phyloP scores from a whole-genome alignment of 805 yeast genomes.

The Lachancea sp. region DNA sequence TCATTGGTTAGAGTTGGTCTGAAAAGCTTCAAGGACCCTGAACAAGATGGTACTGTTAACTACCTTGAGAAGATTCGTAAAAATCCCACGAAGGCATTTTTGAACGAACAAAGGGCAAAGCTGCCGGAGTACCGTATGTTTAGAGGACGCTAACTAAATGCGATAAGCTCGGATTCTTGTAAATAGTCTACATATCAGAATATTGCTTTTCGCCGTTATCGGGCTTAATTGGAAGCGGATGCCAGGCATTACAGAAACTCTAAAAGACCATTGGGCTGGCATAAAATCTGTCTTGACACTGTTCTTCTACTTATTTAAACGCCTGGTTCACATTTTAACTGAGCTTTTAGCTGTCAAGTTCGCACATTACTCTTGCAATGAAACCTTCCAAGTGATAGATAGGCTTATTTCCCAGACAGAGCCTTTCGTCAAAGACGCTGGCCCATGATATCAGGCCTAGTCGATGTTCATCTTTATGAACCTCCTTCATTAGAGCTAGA shows the following conservation, averaged over 20 bases:
- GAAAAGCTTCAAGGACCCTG: conserved; percentile 40
- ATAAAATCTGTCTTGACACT: too few relatives aligned
- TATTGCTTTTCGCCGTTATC: too few relatives aligned
- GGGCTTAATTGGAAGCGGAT: too few relatives aligned
- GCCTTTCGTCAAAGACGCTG: conserved; percentile 74
- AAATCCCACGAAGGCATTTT: conserved; percentile 60
- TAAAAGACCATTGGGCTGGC: too few relatives aligned
- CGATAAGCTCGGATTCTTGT: conserved; percentile 4
- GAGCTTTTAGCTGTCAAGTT: conserved; percentile 30
- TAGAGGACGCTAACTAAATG: conserved; percentile 61
- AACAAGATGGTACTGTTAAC: conserved; percentile 41
- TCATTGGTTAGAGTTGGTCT: conserved; percentile 69
- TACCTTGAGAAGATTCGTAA: conserved; percentile 47
- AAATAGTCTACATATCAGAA: conserved; percentile 5
- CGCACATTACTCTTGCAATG: conserved; percentile 80
- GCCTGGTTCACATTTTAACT: too few relatives aligned
- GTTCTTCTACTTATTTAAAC: too few relatives aligned
- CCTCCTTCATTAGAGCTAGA: conserved; percentile 38
- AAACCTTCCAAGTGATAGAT: conserved; percentile 95
- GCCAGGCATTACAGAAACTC: too few relatives aligned
- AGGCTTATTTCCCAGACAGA: conserved; percentile 78
- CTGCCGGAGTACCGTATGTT: conserved; percentile 49
- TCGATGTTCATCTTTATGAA: conserved; percentile 31
- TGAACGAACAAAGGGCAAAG: conserved; percentile 47
- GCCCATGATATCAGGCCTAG: conserved; percentile 51